These are phyloP conservation scores for Nakazawaea molendinolei DNA, from an alignment of 805 yeast species.

Conservation along the genomic window DNA sequence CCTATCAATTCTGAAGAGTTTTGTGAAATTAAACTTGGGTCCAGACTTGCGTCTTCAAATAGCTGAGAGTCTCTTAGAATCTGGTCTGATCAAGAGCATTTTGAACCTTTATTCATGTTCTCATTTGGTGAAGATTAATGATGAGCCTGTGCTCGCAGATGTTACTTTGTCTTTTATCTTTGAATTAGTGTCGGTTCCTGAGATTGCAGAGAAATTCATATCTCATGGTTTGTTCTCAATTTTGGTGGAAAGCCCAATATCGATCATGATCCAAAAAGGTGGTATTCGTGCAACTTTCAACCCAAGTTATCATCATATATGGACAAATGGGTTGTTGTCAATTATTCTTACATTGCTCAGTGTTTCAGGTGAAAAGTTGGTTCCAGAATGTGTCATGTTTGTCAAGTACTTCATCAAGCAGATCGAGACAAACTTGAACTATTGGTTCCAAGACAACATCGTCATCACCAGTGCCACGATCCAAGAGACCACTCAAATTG, in stretches of 20 bases:
- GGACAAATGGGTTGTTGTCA: constrained; percentile 81
- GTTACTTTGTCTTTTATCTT: constrained; percentile 59
- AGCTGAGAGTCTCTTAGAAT: constrained; percentile 44
- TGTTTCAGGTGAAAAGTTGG: constrained; percentile 53
- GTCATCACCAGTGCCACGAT: constrained; percentile 40
- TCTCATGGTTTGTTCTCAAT: constrained; percentile 59
- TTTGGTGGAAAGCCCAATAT: constrained; percentile 68
- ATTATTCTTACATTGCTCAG: constrained; percentile 54
- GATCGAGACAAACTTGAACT: constrained; percentile 50
- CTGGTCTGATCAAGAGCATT: constrained; percentile 56
- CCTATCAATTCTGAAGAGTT: constrained; percentile 55
- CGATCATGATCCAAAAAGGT: constrained; percentile 62
- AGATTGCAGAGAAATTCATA: constrained; percentile 61
- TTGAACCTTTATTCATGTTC: constrained; percentile 64
- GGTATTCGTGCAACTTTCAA: constrained; percentile 43
- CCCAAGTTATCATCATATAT: constrained; percentile 58
- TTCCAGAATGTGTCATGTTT: constrained; percentile 62
- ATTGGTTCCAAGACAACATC: constrained; percentile 61
- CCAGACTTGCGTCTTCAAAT: constrained; percentile 40
- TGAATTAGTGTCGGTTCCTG: constrained; percentile 56
- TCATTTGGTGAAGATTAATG: constrained; percentile 50
- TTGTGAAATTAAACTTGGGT: constrained; percentile 44
- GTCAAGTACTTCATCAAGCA: constrained; percentile 59
- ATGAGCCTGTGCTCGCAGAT: constrained; percentile 68
- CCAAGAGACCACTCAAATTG: constrained; percentile 64